phyloP scores from a whole-genome alignment of 305 asterid species.

The Solanum hybrid region DNA sequence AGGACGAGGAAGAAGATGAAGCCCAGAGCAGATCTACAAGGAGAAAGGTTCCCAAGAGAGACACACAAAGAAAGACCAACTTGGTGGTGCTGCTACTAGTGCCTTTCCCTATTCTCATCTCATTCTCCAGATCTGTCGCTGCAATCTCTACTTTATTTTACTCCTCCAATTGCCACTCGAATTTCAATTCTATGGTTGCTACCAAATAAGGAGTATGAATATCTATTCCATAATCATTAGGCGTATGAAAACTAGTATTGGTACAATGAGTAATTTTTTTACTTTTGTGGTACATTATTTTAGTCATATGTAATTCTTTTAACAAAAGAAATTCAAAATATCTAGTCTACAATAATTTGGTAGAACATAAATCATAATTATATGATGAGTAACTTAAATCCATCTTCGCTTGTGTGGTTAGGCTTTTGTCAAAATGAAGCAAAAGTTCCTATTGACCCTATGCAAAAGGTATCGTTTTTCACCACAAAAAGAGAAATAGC shows the following conservation, averaged over 20 bases:
- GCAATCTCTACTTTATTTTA: neutral
- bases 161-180: neutral
- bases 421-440: neutral
- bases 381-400: neutral
- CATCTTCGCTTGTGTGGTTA: too few species aligned
- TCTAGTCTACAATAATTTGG: too few species aligned
- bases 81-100: neutral
- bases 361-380: too few species aligned
- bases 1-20: conserved; percentile 42
- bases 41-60: conserved; percentile 48
- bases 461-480: neutral
- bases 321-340: neutral
- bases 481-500: neutral
- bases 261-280: neutral
- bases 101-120: conserved; percentile 9
- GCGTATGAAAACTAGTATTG: too few species aligned
- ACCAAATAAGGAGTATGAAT: too few species aligned
- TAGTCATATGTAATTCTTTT: neutral
- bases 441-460: neutral
- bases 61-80: conserved; percentile 40
- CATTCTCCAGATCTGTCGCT: neutral
- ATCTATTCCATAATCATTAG: too few species aligned
- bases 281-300: neutral
- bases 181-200: neutral
- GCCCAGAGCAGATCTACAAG: conserved; percentile 79